Percentiles rank a stretch among this genome's conserved stretches.
These are phyloP conservation scores for Podospora fimiseda DNA, from an alignment of 495 filamentous ascomycete genomes.

Conservation along the genomic window DNA sequence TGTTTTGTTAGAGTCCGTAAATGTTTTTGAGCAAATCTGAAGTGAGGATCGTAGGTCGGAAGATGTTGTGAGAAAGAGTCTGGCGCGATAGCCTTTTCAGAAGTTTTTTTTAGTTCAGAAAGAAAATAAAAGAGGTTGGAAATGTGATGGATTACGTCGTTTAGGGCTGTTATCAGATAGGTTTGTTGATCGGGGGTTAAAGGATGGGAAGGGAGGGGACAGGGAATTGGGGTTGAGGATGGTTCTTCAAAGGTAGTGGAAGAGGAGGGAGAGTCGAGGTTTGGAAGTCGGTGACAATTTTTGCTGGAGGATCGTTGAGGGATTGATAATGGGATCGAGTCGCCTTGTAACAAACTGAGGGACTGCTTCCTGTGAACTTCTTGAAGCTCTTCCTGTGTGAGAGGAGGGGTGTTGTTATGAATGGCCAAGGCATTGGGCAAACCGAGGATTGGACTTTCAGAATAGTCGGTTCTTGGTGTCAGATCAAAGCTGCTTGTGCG, in stretches of 20 bases:
- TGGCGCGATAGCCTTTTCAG: background rate
- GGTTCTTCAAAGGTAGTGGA: background rate
- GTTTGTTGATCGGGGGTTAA: background rate
- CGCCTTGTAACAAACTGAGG: background rate
- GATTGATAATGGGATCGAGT: no score
- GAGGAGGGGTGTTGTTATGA: background rate
- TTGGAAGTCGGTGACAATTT: background rate
- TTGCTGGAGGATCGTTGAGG: no score
- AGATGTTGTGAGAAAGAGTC: background rate
- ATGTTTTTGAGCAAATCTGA: background rate
- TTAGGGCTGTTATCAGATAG: background rate
- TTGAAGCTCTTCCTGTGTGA: background rate
- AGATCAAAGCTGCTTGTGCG: background rate
- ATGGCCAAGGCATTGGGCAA: background rate
- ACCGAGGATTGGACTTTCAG: background rate
- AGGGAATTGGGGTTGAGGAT: background rate
- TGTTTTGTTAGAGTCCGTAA: background rate
- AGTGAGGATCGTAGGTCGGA: background rate
- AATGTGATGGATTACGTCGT: background rate
- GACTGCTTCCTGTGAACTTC: background rate
- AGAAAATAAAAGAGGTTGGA: background rate
- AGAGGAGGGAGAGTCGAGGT: background rate
- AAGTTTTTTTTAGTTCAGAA: background rate
- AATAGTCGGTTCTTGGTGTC: background rate
- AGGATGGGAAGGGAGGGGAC: background rate